Evolutionary conservation across 306 rosid genomes (phyloP).

Genomic region (Leucaena leucocephala): DNA sequence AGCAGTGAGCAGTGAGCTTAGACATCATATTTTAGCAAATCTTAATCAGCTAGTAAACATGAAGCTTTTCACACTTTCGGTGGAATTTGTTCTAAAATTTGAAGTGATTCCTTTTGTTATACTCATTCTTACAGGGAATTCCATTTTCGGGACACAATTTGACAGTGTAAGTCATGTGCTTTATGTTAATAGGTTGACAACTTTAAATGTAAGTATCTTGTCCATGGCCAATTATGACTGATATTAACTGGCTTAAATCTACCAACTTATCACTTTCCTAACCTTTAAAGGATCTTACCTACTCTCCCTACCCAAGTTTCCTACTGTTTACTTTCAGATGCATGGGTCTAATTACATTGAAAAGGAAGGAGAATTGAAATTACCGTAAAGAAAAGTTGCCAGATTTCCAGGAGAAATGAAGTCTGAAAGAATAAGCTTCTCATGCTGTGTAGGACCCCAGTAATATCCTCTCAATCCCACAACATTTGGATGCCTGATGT

Average conservation of each 20-base stretch:
- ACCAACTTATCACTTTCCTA: not conserved
- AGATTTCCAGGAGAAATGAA: constrained; percentile 92
- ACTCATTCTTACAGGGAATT: not conserved
- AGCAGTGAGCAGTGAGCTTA: not conserved
- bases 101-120: not conserved
- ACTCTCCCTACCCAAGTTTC: not conserved
- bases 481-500: constrained; percentile 94
- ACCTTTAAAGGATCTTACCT: not conserved
- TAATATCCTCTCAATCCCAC: constrained; percentile 95
- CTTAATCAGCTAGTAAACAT: not conserved
- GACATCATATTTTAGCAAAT: constrained; percentile 16
- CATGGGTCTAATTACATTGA: not conserved
- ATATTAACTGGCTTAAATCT: not conserved
- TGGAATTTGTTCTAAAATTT: constrained; percentile 4
- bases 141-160: not conserved
- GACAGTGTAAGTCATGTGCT: no score
- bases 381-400: constrained; percentile 92
- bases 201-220: no score
- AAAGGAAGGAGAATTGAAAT: constrained; percentile 33
- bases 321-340: not conserved
- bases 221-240: constrained; percentile 13
- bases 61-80: not conserved
- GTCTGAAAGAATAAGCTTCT: constrained; percentile 97
- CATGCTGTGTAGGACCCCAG: constrained; percentile 99
- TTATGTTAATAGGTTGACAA: not conserved